phyloP scores from a whole-genome alignment of 306 rosid genomes.

The Alnus rubra region DNA sequence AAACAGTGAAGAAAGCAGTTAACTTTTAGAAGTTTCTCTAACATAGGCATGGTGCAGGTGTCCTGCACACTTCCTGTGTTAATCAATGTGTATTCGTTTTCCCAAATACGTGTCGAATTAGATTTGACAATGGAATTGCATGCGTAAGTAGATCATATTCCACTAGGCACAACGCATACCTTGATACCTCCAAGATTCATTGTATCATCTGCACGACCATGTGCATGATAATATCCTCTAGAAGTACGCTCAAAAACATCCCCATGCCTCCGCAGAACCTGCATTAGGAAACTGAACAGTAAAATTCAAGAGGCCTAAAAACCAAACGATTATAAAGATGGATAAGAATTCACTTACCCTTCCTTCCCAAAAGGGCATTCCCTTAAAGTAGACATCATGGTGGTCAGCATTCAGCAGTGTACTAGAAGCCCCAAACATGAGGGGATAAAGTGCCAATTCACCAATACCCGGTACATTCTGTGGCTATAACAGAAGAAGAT shows the following conservation, averaged over 20 bases:
- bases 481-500: conserved; percentile 48
- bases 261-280: conserved; percentile 91
- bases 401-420: conserved; percentile 86
- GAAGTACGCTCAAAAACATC: conserved; percentile 83
- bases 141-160: background rate
- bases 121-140: background rate
- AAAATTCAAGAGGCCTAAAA: conserved; percentile 19
- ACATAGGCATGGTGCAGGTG: background rate
- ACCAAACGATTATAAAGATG: background rate
- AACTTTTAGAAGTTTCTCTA: background rate
- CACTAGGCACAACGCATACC: conserved; percentile 43
- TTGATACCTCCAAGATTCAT: conserved; percentile 99
- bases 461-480: conserved; percentile 75
- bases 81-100: background rate
- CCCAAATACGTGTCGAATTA: background rate
- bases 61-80: background rate
- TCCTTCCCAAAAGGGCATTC: conserved; percentile 82
- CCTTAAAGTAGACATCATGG: conserved; percentile 77
- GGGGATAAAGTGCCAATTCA: conserved; percentile 85
- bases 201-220: conserved; percentile 96
- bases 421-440: conserved; percentile 78
- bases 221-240: conserved; percentile 87
- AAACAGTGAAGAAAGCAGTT: background rate
- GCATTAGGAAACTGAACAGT: conserved; percentile 24
- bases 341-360: conserved; percentile 51